Conservation (phyloP, 2,329 filamentous ascomycete species). For the Colletotrichum limetticola region DNA sequence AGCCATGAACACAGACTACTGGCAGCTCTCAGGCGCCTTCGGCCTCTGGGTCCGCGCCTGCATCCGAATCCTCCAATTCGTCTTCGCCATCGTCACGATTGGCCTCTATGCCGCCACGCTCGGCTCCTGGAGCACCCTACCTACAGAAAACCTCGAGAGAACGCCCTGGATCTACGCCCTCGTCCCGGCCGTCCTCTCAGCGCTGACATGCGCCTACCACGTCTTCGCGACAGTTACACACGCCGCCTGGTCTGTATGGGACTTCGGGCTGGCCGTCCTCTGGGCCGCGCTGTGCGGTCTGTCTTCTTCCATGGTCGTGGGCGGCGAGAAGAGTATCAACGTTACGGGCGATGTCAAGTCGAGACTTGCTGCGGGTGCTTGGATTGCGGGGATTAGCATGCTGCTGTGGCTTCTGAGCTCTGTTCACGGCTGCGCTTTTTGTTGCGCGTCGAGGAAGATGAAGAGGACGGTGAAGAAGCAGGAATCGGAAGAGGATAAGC, state of each 20-base stretch:
- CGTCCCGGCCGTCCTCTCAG: conserved; percentile 13
- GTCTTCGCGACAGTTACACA: conserved; percentile 22
- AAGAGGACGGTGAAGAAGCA: background rate
- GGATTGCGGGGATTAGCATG: conserved; percentile 26
- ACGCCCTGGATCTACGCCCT: conserved; percentile 31
- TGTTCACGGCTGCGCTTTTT: conserved; percentile 7
- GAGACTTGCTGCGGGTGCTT: conserved; percentile 17
- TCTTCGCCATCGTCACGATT: conserved; percentile 23
- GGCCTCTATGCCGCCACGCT: conserved; percentile 27
- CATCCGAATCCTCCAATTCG: conserved; percentile 29
- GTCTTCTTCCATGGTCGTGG: background rate
- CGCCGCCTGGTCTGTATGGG: conserved; percentile 29
- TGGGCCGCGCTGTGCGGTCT: conserved; percentile 30
- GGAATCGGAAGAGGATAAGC: background rate
- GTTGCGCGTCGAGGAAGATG: conserved; percentile 12
- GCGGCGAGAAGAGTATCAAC: background rate
- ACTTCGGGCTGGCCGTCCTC: conserved; percentile 23
- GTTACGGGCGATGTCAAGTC: background rate
- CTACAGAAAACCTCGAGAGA: background rate
- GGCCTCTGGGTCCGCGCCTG: conserved; percentile 20
- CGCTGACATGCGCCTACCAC: conserved; percentile 22
- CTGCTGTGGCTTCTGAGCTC: conserved; percentile 17
- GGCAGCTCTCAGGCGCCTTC: conserved; percentile 23
- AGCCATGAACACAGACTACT: conserved; percentile 25
- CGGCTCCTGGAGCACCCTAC: conserved; percentile 1